Evolutionary conservation across 805 yeast species (phyloP), one percentile per base, ranked within the genome.

Genomic region (Yarrowia divulgata): DNA sequence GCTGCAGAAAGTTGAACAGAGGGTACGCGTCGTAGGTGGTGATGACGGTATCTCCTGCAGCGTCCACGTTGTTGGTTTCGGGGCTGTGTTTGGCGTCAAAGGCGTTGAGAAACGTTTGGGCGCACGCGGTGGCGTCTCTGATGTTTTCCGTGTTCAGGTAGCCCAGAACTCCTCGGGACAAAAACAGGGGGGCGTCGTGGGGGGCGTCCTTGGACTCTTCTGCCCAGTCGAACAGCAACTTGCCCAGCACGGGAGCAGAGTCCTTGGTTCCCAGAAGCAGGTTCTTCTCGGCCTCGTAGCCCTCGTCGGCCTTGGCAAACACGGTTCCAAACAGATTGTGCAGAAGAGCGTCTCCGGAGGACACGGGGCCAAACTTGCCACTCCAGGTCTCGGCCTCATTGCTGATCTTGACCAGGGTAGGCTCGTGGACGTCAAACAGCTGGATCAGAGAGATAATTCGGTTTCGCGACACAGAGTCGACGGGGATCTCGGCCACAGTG

Each of bases 241-340:
- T 80, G 0, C 85, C 83, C 68, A 83, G 75, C 40, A 79, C 76
- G 1, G 70, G 71, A n/a, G 85, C 80, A 55, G 79, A 74, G 50
- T 85, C 87, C 64, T 80, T 78, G 8, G 89, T 87, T 1, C 97
- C 96, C 71, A 88, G 80, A 14, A 90, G 79, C 71, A 90, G 81
- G 74, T 89, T 90, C 74, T 86, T 83, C 78, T 90, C 96, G n/a
- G 93, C 90, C 69, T 87, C 88, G 69, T 86, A 83, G 43, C 83
- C 84, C 69, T 83, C 74, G 62, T 84, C 85, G 23, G 80, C 81
- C 45, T 76, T 73, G 39, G 77, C 80, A 52, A 91, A 81, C 75
- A 90, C 87, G 43, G 82, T 78, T 2, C 97, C 97, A 70, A 92
- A 82, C 12, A 88, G 83, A 72, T 88, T 88, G 75, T 91, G 92